A percentile compares a stretch with the other conserved stretches of the same genome.
Conservation (phyloP, 1,139 yeast species). For the Pichia inconspicua region DNA sequence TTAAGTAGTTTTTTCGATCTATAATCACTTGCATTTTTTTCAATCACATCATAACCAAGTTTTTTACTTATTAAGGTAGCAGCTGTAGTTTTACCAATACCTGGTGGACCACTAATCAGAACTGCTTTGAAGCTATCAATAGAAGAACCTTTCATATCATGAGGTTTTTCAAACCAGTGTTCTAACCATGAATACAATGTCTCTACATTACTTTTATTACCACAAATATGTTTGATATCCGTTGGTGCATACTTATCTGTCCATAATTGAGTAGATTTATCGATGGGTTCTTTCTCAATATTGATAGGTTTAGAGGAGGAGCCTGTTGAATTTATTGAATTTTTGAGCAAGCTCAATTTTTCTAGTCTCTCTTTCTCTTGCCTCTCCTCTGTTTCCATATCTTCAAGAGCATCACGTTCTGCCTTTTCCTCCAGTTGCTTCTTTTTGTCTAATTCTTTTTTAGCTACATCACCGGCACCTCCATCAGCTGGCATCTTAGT, state of each 20-base stretch:
- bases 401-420: constrained; percentile 28
- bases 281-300: constrained; percentile 23
- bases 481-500: constrained; percentile 86
- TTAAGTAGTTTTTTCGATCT: constrained; percentile 74
- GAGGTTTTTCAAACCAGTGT: constrained; percentile 60
- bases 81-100: constrained; percentile 75
- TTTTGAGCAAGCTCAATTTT: constrained; percentile 2
- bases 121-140: constrained; percentile 62
- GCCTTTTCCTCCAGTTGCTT: constrained; percentile 40
- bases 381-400: constrained; percentile 8
- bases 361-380: constrained; percentile 1
- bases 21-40: constrained; percentile 82
- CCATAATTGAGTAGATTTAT: constrained; percentile 62
- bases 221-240: constrained; percentile 69
- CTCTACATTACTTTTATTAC: constrained; percentile 71
- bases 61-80: constrained; percentile 66
- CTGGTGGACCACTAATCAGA: constrained; percentile 80
- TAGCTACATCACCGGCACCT: constrained; percentile 75
- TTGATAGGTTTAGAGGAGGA: constrained; percentile 5
- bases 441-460: constrained; percentile 61
- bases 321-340: constrained; percentile 9
- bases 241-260: constrained; percentile 90
- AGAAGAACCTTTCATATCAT: constrained; percentile 36
- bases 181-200: constrained; percentile 65
- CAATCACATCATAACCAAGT: constrained; percentile 64